Percentiles rank a stretch among this genome's conserved stretches.
Conservation (phyloP, 345 rosid species). For the Gossypium bickii region DNA sequence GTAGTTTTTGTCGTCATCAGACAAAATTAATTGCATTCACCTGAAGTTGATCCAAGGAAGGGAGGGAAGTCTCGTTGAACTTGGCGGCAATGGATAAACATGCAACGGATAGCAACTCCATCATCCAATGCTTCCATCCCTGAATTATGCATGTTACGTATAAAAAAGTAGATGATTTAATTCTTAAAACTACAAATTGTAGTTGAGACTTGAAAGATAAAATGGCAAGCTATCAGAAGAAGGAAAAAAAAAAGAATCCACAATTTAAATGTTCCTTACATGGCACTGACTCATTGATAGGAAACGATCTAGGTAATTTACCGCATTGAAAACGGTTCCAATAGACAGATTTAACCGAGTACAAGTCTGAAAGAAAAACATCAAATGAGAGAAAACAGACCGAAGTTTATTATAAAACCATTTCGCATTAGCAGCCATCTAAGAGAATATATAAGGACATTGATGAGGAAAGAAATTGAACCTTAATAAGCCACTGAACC, state of each 20-base stretch:
- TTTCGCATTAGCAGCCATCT: not conserved
- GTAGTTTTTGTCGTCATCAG: not conserved
- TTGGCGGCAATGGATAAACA: constrained; percentile 70
- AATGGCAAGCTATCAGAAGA: not conserved
- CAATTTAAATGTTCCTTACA: constrained; percentile 30
- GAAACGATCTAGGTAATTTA: constrained; percentile 57
- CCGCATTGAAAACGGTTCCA: constrained; percentile 46
- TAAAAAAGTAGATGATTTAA: not conserved
- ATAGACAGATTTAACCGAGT: constrained; percentile 40
- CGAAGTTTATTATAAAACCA: constrained; percentile 1
- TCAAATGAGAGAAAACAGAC: constrained; percentile 14
- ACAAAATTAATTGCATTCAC: constrained; percentile 22
- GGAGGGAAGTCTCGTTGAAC: constrained; percentile 45
- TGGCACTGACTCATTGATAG: constrained; percentile 40
- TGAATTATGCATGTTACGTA: constrained; percentile 9
- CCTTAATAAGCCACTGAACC: constrained; percentile 42
- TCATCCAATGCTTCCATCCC: constrained; percentile 76
- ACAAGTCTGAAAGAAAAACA: constrained; percentile 33
- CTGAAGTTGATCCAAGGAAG: constrained; percentile 56
- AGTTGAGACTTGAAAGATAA: not conserved
- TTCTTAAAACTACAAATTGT: not conserved
- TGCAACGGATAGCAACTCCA: constrained; percentile 50
- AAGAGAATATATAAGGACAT: not conserved
- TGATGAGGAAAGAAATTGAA: not conserved
- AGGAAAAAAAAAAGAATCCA: not conserved